phyloP scores from a whole-genome alignment of 2,329 filamentous ascomycete genomes.

The Claviceps sp. region DNA sequence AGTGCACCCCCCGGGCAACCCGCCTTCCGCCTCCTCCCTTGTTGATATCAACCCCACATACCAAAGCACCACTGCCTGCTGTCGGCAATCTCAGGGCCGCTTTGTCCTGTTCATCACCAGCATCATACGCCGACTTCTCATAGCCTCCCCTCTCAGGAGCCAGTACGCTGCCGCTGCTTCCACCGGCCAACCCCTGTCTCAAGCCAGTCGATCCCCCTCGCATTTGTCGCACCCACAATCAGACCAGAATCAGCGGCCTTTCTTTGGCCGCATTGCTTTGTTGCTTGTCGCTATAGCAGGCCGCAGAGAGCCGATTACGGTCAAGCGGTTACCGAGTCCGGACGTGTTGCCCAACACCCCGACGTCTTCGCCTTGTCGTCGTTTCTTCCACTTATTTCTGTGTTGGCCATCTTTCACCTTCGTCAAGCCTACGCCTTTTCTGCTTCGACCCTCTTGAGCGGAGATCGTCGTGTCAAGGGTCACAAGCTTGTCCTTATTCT shows the following conservation, averaged over 20 bases:
- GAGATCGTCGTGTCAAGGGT: conserved; percentile 33
- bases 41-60: background rate
- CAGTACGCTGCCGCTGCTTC: background rate
- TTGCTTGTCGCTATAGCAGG: conserved; percentile 1
- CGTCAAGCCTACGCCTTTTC: conserved; percentile 19
- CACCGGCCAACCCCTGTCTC: conserved; percentile 3
- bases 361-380: background rate
- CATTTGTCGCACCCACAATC: conserved; percentile 8
- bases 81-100: background rate
- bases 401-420: background rate
- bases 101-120: background rate
- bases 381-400: background rate
- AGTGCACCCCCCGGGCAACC: background rate
- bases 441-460: conserved; percentile 30
- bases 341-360: background rate
- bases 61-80: background rate
- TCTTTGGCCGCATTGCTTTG: background rate
- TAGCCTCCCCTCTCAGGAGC: background rate
- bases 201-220: conserved; percentile 8
- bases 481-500: conserved; percentile 15
- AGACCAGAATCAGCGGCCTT: background rate
- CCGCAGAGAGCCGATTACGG: background rate
- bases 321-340: background rate
- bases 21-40: background rate
- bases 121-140: background rate